Evolutionary conservation across 1,139 yeast genomes (phyloP).

Genomic region (Zygosaccharomyces sapae): DNA sequence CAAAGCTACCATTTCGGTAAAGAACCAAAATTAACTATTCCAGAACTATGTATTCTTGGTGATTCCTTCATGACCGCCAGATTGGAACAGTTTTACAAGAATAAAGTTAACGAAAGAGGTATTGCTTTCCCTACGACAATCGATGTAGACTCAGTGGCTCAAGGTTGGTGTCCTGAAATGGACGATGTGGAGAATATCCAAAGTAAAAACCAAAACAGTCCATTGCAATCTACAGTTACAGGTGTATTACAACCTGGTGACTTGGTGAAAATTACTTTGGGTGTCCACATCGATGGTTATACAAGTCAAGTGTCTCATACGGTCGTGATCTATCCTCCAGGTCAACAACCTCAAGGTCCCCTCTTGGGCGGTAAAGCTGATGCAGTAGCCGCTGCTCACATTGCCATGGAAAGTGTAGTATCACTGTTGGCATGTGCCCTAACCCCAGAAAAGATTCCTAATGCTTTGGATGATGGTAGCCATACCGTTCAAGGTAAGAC

Average conservation of each 20-base stretch:
- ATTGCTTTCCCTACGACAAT: slow-evolving; percentile 87
- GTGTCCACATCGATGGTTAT: slow-evolving; percentile 93
- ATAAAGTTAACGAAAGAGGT: slow-evolving; percentile 70
- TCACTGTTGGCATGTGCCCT: slow-evolving; percentile 69
- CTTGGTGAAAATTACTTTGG: slow-evolving; percentile 74
- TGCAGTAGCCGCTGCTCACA: slow-evolving; percentile 80
- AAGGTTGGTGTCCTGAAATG: slow-evolving; percentile 83
- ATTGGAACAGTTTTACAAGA: slow-evolving; percentile 51
- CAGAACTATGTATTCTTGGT: slow-evolving; percentile 76
- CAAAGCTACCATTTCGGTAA: slow-evolving; percentile 54
- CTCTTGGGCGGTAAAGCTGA: slow-evolving; percentile 82
- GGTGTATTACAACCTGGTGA: slow-evolving; percentile 69
- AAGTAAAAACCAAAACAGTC: slow-evolving; percentile 29
- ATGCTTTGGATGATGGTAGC: slow-evolving; percentile 27
- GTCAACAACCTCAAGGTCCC: slow-evolving; percentile 62
- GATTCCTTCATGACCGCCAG: slow-evolving; percentile 66
- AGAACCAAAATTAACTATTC: slow-evolving; percentile 48
- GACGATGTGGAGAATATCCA: slow-evolving; percentile 48
- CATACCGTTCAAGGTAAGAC: slow-evolving; percentile 56
- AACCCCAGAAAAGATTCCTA: slow-evolving; percentile 70
- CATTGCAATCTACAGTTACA: slow-evolving; percentile 34
- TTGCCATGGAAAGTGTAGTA: slow-evolving; percentile 80
- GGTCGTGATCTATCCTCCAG: slow-evolving; percentile 66
- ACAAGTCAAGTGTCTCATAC: slow-evolving; percentile 85
- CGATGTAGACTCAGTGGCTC: slow-evolving; percentile 72